A percentile compares a stretch with the other conserved stretches of the same genome.
Conservation (phyloP, 768 basidiomycete genomes). For the Lentinula edodes region DNA sequence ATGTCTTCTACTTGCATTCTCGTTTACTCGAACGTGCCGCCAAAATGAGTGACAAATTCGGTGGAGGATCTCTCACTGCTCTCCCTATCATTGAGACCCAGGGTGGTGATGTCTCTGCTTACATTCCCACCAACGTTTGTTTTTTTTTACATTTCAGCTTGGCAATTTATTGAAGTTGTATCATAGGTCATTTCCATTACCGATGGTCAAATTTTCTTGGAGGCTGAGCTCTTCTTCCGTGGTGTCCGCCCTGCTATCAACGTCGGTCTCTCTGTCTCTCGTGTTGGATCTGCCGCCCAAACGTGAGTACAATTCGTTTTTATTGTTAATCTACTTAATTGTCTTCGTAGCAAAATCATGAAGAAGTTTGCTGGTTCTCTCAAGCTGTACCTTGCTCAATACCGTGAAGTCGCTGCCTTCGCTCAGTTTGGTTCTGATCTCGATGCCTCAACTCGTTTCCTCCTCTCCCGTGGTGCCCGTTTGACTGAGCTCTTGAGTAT, state of each 20-base stretch:
- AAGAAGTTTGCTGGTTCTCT: slow-evolving; percentile 99
- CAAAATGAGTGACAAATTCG: slow-evolving; percentile 99
- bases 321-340: slow-evolving; percentile 1
- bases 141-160: background rate
- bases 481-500: slow-evolving; percentile 91
- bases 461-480: slow-evolving; percentile 96
- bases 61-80: slow-evolving; percentile 97
- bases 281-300: slow-evolving; percentile 99
- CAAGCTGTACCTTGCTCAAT: slow-evolving; percentile 99
- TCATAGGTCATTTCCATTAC: slow-evolving; percentile 97
- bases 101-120: slow-evolving; percentile 99
- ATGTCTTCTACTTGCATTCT: slow-evolving; percentile 99
- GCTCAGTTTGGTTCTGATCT: slow-evolving; percentile 99
- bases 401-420: slow-evolving; percentile 99
- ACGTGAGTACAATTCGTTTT: slow-evolving; percentile 56
- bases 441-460: slow-evolving; percentile 98
- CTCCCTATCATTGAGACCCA: slow-evolving; percentile 99
- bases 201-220: slow-evolving; percentile 99
- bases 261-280: slow-evolving; percentile 99
- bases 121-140: slow-evolving; percentile 89
- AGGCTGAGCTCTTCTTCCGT: slow-evolving; percentile 99
- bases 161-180: background rate
- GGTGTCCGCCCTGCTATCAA: slow-evolving; percentile 99
- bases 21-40: slow-evolving; percentile 99
- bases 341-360: slow-evolving; percentile 80